Evolutionary conservation across 2,329 filamentous ascomycete genomes (phyloP), one percentile per base, ranked within the genome.

Genomic region (Intubia oerlemansii): DNA sequence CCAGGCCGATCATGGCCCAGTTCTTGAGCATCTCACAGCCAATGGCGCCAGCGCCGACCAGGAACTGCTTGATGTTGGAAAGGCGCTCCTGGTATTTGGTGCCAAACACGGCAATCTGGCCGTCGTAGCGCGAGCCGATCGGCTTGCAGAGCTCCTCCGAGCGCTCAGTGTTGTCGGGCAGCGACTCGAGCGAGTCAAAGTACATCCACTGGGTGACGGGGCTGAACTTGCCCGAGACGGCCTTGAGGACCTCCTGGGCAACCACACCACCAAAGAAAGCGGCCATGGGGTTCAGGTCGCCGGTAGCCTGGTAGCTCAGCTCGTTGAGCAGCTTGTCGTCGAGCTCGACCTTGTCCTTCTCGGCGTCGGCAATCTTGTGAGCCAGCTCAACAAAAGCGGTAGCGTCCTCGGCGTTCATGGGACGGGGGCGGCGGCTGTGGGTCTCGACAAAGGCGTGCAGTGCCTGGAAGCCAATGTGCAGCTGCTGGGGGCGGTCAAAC

Each of bases 11-110:
- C 84, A 98, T 90, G 20, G 90, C 85, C 84, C 88, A 98, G 52
- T 95, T 95, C 67, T 98, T 98, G 40, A 98, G 58, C 77, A 95
- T 98, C 48, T 98, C 88, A 45, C 88, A 98, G 25, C 88, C 88
- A 48, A 98, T 98, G 37, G 90, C 88, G 42, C 88, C 88, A 26
- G 88, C 81, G 40, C 88, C 88, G 33, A 98, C 88, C 31, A 98
- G 62, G 58, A 98, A 98, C 43, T 95, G 71, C 44, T 74, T 88
- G 36, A 88, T 53, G 43, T 93, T 91, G 35, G 75, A 67, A 40
- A 98, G 66, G 60, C 92, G 93, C 29, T 92, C 76, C 51, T 98
- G 88, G 51, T 74, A 98, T 37, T 92, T 79, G 42, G 67, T 75
- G 36, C 88, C 88, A 39, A 98, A 91, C 2, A 98, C 88, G 3